These are phyloP conservation scores for Cystofilobasidium capitatum DNA, from an alignment of 768 basidiomycete species.

Conservation along the genomic window DNA sequence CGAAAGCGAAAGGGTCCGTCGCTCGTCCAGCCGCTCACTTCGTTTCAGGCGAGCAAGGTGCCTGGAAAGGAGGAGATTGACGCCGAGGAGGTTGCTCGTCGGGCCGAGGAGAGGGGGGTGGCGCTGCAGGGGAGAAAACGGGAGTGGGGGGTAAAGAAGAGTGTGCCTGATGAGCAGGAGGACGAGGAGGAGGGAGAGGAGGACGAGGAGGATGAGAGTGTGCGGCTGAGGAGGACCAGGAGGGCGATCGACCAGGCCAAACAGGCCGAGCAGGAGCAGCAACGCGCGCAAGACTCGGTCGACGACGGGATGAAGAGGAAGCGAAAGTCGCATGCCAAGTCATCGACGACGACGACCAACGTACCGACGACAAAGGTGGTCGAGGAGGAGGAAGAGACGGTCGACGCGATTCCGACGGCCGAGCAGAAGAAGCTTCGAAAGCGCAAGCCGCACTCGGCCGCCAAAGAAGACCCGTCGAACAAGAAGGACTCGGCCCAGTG, in stretches of 20 bases:
- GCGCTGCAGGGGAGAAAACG: constrained; percentile 1
- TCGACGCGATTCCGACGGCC: not conserved
- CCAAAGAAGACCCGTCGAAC: not conserved
- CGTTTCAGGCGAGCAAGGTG: not conserved
- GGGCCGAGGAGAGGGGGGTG: not conserved
- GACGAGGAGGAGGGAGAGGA: not conserved
- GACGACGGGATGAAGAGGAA: constrained; percentile 5
- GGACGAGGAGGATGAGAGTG: not conserved
- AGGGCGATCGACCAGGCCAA: not conserved
- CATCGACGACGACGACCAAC: not conserved
- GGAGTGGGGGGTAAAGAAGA: not conserved
- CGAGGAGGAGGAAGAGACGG: not conserved
- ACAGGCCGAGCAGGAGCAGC: not conserved
- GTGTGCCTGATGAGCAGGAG: not conserved
- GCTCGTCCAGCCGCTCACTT: not conserved
- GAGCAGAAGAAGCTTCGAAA: constrained; percentile 4
- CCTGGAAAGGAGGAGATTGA: constrained; percentile 1
- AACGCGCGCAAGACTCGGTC: not conserved
- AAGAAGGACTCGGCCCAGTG: not conserved
- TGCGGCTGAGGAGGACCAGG: not conserved
- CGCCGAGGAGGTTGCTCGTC: not conserved
- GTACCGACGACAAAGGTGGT: not conserved
- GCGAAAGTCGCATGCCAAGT: not conserved
- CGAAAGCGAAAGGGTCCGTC: constrained; percentile 19
- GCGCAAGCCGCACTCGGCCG: constrained; percentile 11